phyloP scores from a whole-genome alignment of 1,284 basidiomycete species.

The Sporisorium exsertum region DNA sequence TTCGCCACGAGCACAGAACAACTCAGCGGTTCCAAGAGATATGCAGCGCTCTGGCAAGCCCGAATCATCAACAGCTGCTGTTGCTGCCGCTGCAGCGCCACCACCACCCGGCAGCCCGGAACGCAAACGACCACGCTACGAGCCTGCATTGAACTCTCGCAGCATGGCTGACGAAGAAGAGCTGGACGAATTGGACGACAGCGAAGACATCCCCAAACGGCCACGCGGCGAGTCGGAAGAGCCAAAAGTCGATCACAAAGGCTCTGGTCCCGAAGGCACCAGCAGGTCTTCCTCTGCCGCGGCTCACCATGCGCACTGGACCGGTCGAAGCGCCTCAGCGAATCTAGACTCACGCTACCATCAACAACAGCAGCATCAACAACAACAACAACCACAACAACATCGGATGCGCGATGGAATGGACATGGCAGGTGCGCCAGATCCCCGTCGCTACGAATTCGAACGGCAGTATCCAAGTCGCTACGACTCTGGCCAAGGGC shows the following conservation, averaged over 20 bases:
- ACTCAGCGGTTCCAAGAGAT: constrained; percentile 29
- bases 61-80: constrained; percentile 6
- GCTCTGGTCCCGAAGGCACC: constrained; percentile 22
- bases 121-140: constrained; percentile 44
- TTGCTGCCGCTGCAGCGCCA: neutral
- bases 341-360: constrained; percentile 30
- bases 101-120: constrained; percentile 28
- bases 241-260: constrained; percentile 30
- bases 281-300: constrained; percentile 31
- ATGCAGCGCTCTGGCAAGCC: constrained; percentile 14
- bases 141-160: constrained; percentile 13
- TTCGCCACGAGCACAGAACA: constrained; percentile 32
- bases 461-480: constrained; percentile 21
- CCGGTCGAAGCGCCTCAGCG: constrained; percentile 30
- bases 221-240: constrained; percentile 27
- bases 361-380: constrained; percentile 13
- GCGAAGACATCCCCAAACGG: constrained; percentile 23
- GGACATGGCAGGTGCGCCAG: constrained; percentile 4
- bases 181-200: constrained; percentile 43
- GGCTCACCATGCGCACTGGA: constrained; percentile 36
- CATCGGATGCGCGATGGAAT: constrained; percentile 20
- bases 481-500: constrained; percentile 21
- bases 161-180: constrained; percentile 36
- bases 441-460: constrained; percentile 25
- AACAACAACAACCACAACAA: constrained; percentile 10